Evolutionary conservation across 495 filamentous ascomycete genomes (phyloP).

Genomic region (Emericellopsis terricola): DNA sequence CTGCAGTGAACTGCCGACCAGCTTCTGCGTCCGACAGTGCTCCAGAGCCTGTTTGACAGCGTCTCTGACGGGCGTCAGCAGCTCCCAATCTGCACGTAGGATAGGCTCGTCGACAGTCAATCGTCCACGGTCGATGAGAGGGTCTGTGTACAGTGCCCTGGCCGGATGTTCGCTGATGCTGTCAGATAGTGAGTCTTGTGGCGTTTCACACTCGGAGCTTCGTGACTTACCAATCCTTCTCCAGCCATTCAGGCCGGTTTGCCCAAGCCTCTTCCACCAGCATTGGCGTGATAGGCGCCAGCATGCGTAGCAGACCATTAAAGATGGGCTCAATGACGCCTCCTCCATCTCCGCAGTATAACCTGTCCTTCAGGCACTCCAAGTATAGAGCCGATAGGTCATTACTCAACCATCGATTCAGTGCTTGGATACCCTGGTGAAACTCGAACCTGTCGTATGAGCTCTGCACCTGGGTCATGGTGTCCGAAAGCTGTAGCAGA

Average conservation of each 20-base stretch:
- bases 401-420: slow-evolving; percentile 63
- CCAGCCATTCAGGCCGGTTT: slow-evolving; percentile 46
- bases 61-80: slow-evolving; percentile 33
- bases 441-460: slow-evolving; percentile 62
- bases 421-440: slow-evolving; percentile 49
- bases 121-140: slow-evolving; percentile 15
- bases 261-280: slow-evolving; percentile 83
- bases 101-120: slow-evolving; percentile 11
- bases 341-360: slow-evolving; percentile 60
- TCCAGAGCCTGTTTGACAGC: slow-evolving; percentile 59
- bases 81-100: slow-evolving; percentile 33
- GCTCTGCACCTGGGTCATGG: slow-evolving; percentile 37
- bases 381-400: slow-evolving; percentile 90
- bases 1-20: slow-evolving; percentile 56
- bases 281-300: slow-evolving; percentile 66
- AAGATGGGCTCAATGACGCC: slow-evolving; percentile 56
- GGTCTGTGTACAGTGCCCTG: slow-evolving; percentile 21
- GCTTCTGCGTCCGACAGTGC: slow-evolving; percentile 39
- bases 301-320: slow-evolving; percentile 49
- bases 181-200: neutral
- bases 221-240: slow-evolving; percentile 17
- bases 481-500: slow-evolving; percentile 48
- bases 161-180: slow-evolving; percentile 16
- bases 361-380: slow-evolving; percentile 73
- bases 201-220: neutral